Evolutionary conservation across 441 rosid genomes (phyloP), one percentile per base, ranked within the genome.

Genomic region (Populus tomentosa): DNA sequence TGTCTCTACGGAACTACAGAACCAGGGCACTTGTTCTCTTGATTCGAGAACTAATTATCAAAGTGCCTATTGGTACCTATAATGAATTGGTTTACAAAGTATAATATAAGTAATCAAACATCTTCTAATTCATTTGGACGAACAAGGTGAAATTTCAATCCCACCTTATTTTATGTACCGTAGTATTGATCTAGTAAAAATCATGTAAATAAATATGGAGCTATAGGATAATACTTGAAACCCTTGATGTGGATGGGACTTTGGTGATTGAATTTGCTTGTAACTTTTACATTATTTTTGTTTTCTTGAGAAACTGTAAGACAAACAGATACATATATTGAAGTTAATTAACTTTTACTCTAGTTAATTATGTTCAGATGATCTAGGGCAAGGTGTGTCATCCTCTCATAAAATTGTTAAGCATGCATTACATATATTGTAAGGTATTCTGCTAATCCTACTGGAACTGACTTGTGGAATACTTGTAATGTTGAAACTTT

Each of bases 121-220:
- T 40, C 67, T 20, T 40, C 67, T 14, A 13, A 69, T 80, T 70
- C 74, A 64, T 56, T 78, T 23, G 6, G 26, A 42, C 69, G 67
- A 74, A 20, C 20, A 50, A 66, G 61, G 67, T 63, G 66, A 36
- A 62, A 71, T 64, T 70, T 32, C 14, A 63, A 16, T 33, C 53
- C 76, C 56, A 67, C 82, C 5, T 2, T 35, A 30, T 62, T 71
- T 36, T 40, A 35, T 69, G 38, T 71, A 77, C 36, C 64, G 40
- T 26, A 72, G 7, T 33, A 62, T 28, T 53, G 23, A 59, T 56
- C n/a, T 72, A 40, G 79, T 68, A 71, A 23, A 71, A 63, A 50
- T 68, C 69, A 40, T 46, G 63, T 76, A 13, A 10, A 23, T 35
- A 26, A 68, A 75, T 21, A 56, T 4, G 56, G 46, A 46, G 23